Conservation (phyloP, 257 asterid species). For the Cinchona pubescens region DNA sequence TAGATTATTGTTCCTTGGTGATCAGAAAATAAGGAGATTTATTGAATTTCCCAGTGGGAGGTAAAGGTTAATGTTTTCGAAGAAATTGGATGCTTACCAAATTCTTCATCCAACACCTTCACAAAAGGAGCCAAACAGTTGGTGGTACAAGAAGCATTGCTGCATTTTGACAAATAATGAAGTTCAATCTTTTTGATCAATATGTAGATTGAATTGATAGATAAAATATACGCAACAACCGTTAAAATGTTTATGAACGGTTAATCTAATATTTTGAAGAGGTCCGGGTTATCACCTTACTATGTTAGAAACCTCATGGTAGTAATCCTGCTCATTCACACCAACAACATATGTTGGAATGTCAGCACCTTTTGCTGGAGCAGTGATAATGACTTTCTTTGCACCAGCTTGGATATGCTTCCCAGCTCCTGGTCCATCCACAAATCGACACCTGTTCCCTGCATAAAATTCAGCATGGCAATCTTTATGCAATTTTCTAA, state of each 20-base stretch:
- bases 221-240: not conserved
- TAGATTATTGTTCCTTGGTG: not conserved
- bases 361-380: slow-evolving; percentile 96
- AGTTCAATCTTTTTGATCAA: not conserved
- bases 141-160: slow-evolving; percentile 98
- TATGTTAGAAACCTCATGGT: slow-evolving; percentile 71
- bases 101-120: slow-evolving; percentile 78
- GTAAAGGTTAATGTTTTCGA: not conserved
- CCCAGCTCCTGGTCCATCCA: slow-evolving; percentile 97
- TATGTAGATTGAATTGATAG: not conserved
- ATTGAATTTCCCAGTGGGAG: not conserved
- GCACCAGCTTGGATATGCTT: slow-evolving; percentile 98
- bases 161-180: slow-evolving; percentile 25
- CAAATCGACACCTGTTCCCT: slow-evolving; percentile 97
- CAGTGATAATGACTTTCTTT: slow-evolving; percentile 89
- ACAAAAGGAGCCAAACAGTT: slow-evolving; percentile 95
- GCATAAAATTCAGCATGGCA: slow-evolving; percentile 12
- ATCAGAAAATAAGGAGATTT: not conserved
- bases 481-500: not conserved
- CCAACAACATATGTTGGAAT: slow-evolving; percentile 93
- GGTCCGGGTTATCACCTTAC: slow-evolving; percentile 48
- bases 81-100: slow-evolving; percentile 42
- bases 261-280: not conserved
- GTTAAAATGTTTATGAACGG: not conserved
- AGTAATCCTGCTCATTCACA: slow-evolving; percentile 76